Conservation (phyloP, 768 basidiomycete species). For the Artomyces pyxidatus region DNA sequence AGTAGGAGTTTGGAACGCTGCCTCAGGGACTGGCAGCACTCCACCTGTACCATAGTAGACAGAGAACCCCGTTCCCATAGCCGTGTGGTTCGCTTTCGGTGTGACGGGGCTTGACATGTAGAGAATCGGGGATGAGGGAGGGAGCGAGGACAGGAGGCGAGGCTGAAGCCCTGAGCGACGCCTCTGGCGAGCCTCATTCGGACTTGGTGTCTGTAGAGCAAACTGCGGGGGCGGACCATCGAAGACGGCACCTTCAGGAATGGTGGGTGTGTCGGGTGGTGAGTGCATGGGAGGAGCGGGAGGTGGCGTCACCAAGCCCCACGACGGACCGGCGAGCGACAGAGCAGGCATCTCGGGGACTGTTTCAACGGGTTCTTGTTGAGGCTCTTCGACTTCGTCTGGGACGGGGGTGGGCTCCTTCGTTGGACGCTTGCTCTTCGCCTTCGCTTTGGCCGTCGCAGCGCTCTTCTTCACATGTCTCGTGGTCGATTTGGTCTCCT, state of each 20-base stretch:
- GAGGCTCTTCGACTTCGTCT: too few relatives aligned
- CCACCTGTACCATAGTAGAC: neutral
- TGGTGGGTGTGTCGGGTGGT: too few relatives aligned
- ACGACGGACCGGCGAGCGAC: too few relatives aligned
- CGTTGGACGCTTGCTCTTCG: conserved; percentile 3
- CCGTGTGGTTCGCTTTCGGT: neutral
- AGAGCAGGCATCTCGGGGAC: too few relatives aligned
- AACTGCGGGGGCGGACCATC: too few relatives aligned
- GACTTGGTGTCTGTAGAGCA: too few relatives aligned
- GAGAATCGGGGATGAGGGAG: neutral
- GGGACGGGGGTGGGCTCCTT: neutral
- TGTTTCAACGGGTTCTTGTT: too few relatives aligned
- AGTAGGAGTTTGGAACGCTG: conserved; percentile 9
- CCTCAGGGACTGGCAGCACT: neutral
- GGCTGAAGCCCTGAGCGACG: neutral
- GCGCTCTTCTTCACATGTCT: neutral
- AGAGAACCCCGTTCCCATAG: neutral
- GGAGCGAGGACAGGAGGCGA: neutral
- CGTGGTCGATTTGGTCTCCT: neutral
- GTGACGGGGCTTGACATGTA: neutral
- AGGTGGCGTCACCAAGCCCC: too few relatives aligned
- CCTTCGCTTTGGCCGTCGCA: conserved; percentile 5
- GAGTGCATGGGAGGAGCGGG: too few relatives aligned
- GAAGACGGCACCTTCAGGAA: too few relatives aligned
- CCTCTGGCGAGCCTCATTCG: neutral